A percentile compares a stretch with the other conserved stretches of the same genome.
phyloP scores from a whole-genome alignment of 2,329 filamentous ascomycete species.

The Hortaea werneckii region DNA sequence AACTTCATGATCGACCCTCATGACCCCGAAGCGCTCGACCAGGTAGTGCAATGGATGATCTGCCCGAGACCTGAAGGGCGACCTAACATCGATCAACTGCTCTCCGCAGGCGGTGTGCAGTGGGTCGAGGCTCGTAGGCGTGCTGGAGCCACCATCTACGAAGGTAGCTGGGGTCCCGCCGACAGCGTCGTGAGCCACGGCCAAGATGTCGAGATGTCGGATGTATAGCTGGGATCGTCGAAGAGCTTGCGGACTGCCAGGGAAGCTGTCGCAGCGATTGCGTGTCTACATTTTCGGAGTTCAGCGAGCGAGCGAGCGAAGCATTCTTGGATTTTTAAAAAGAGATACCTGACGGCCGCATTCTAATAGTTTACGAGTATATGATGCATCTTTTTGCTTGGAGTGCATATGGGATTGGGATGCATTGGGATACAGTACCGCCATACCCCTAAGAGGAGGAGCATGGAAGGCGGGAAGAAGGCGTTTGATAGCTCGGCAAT shows the following conservation, averaged over 20 bases:
- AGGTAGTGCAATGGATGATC: conserved; percentile 81
- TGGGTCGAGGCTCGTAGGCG: conserved; percentile 72
- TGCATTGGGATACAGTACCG: too few species aligned
- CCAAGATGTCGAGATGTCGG: conserved; percentile 51
- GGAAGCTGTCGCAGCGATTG: conserved; percentile 3
- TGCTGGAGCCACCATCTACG: conserved; percentile 86
- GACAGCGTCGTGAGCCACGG: conserved; percentile 50
- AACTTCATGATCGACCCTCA: conserved; percentile 75
- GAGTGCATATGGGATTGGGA: too few species aligned
- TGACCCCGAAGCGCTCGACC: conserved; percentile 68
- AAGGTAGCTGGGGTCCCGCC: conserved; percentile 86
- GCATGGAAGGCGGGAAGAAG: too few species aligned
- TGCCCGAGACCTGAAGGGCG: conserved; percentile 61
- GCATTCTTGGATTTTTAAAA: too few species aligned
- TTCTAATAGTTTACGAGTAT: too few species aligned
- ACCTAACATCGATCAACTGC: conserved; percentile 63
- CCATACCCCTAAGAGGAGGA: too few species aligned
- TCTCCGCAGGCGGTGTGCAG: conserved; percentile 60
- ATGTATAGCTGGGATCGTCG: conserved; percentile 24
- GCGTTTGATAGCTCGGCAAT: too few species aligned
- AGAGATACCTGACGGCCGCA: too few species aligned
- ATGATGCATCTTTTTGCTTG: too few species aligned
- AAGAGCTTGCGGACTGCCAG: too few species aligned
- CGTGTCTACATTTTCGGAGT: not conserved
- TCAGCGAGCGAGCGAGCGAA: too few species aligned